Conservation (phyloP, 768 basidiomycete genomes). For the Pleurotus platypus region DNA sequence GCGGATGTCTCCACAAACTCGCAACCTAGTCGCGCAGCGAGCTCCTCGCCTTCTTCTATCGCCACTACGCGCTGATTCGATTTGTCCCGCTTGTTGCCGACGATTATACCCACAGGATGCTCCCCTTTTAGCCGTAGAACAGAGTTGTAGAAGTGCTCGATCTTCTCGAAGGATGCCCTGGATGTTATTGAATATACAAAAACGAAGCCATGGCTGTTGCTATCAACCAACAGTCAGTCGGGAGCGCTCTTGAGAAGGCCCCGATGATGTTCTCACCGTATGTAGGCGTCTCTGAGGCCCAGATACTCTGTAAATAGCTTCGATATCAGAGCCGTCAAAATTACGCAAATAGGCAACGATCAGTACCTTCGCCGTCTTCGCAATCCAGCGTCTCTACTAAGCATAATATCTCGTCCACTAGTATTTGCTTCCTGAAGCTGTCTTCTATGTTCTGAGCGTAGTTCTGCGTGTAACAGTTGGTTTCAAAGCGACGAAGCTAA, state of each 20-base stretch:
- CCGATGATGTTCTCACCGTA: constrained; percentile 2
- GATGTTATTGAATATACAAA: constrained; percentile 9
- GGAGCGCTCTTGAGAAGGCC: neutral
- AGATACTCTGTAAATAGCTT: constrained; percentile 1
- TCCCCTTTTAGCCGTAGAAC: constrained; percentile 18
- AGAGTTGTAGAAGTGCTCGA: constrained; percentile 20
- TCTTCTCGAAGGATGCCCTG: constrained; percentile 20
- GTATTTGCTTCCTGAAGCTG: constrained; percentile 4
- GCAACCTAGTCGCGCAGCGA: constrained; percentile 22
- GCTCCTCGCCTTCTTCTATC: constrained; percentile 18
- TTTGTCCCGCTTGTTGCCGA: constrained; percentile 25
- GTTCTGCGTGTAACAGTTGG: neutral
- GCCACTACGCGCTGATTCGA: constrained; percentile 18
- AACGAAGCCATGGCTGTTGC: constrained; percentile 7
- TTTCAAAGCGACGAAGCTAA: no score
- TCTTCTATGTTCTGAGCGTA: constrained; percentile 2
- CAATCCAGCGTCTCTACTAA: constrained; percentile 6
- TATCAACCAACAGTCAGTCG: neutral
- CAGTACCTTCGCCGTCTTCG: constrained; percentile 5
- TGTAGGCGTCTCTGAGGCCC: constrained; percentile 6
- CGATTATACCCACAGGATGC: constrained; percentile 17
- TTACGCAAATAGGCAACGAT: neutral
- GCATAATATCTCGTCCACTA: constrained; percentile 2
- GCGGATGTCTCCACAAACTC: constrained; percentile 25
- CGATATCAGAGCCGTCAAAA: neutral